Evolutionary conservation across 164 flowering plant genomes (phyloP).

Genomic region (Chimonanthus salicifolius): DNA sequence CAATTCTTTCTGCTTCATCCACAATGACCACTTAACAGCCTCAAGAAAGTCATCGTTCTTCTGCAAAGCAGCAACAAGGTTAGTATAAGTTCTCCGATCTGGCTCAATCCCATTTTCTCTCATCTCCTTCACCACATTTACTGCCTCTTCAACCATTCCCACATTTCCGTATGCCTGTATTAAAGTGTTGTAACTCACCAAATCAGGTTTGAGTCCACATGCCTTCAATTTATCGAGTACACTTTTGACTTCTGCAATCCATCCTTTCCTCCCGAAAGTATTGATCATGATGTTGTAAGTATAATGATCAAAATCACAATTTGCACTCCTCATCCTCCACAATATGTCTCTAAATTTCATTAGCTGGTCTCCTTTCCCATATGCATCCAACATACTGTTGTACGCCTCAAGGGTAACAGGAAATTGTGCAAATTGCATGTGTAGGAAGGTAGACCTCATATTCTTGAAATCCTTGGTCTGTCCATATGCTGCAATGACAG

Average conservation of each 20-base stretch:
- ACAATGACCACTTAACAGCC: conserved; percentile 96
- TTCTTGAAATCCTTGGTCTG: conserved; percentile 47
- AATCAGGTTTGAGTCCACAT: conserved; percentile 58
- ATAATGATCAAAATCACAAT: conserved; percentile 51
- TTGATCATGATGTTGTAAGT: conserved; percentile 85
- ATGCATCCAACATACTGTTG: conserved; percentile 85
- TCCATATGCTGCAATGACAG: conserved; percentile 87
- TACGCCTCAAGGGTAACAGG: conserved; percentile 86
- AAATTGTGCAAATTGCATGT: conserved; percentile 76
- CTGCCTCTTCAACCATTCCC: conserved; percentile 92
- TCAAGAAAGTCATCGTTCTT: conserved; percentile 78
- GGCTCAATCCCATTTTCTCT: conserved; percentile 70
- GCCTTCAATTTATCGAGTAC: conserved; percentile 66
- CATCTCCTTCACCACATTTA: conserved; percentile 71
- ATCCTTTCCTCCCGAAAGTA: conserved; percentile 76
- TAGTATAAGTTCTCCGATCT: conserved; percentile 63
- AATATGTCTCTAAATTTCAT: conserved; percentile 57
- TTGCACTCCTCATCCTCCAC: conserved; percentile 57
- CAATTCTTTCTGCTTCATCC: conserved; percentile 86
- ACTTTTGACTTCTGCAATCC: conserved; percentile 80
- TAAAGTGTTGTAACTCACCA: conserved; percentile 85
- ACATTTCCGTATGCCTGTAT: conserved; percentile 94
- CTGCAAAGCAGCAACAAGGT: conserved; percentile 52
- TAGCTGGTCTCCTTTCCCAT: conserved; percentile 73
- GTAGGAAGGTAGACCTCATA: conserved; percentile 48